Conservation (phyloP, 139 green algal species). For the Microglena sp. region DNA sequence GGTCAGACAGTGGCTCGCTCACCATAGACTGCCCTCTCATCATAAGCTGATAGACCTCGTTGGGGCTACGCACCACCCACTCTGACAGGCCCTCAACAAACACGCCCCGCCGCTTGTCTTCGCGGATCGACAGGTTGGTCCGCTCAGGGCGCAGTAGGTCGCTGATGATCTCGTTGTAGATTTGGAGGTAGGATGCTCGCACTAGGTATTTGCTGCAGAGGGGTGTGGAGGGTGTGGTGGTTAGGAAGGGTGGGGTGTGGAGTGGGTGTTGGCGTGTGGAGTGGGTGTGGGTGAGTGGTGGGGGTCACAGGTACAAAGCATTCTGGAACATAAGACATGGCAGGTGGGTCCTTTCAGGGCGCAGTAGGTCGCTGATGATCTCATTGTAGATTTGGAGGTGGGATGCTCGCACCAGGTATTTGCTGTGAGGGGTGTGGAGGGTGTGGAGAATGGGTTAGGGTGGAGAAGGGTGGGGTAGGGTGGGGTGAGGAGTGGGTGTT, state of each 20-base stretch:
- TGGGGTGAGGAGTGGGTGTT: no score
- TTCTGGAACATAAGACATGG: no score
- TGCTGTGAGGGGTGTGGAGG: constrained; percentile 33
- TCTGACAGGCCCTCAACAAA: constrained; percentile 86
- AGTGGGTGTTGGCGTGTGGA: no score
- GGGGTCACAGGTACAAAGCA: no score
- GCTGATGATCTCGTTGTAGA: constrained; percentile 95
- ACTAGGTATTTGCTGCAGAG: constrained; percentile 90
- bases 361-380: constrained; percentile 88
- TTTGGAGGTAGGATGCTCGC: constrained; percentile 88
- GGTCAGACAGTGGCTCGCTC: no score
- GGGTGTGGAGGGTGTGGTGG: no score
- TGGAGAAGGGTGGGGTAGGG: neutral
- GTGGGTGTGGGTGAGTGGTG: no score
- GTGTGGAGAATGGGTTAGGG: no score
- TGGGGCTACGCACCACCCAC: constrained; percentile 82
- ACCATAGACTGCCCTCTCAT: constrained; percentile 57
- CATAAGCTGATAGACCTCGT: constrained; percentile 84
- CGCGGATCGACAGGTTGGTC: constrained; percentile 46
- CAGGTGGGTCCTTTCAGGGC: constrained; percentile 69
- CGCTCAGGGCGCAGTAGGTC: constrained; percentile 89
- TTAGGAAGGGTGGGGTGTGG: no score
- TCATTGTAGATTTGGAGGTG: constrained; percentile 99
- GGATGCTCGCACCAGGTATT: constrained; percentile 87
- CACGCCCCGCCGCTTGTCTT: constrained; percentile 79